Evolutionary conservation across 2,329 filamentous ascomycete species (phyloP).

Genomic region (Venturia asperata): DNA sequence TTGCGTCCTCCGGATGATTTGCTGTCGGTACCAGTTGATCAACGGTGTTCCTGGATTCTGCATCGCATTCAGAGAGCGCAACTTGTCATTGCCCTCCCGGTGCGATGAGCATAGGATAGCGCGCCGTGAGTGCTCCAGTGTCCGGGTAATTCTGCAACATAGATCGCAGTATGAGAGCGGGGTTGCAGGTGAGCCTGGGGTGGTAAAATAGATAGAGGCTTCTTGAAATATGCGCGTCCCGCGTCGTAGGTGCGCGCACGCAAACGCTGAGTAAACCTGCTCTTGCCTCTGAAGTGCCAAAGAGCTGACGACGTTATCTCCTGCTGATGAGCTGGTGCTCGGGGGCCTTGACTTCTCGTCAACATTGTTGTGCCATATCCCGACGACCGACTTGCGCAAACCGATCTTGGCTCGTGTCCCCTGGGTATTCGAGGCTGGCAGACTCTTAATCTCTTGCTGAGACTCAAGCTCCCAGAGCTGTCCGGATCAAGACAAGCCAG

Average conservation of each 20-base stretch:
- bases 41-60: neutral
- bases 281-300: neutral
- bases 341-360: slow-evolving; percentile 1
- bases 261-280: neutral
- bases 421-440: neutral
- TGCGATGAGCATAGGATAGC: neutral
- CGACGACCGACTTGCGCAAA: neutral
- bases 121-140: neutral
- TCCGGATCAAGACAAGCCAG: slow-evolving; percentile 32
- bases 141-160: neutral
- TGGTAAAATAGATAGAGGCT: neutral
- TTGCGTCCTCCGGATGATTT: neutral
- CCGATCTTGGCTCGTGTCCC: neutral
- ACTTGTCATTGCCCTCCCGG: neutral
- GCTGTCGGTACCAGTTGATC: neutral
- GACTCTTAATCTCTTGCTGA: neutral
- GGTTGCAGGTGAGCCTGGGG: neutral
- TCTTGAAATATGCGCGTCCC: neutral
- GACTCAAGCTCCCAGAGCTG: slow-evolving; percentile 23
- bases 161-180: neutral
- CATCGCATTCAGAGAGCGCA: slow-evolving; percentile 19
- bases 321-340: neutral
- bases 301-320: neutral
- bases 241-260: neutral
- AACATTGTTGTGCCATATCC: slow-evolving; percentile 1